Evolutionary conservation across 2,329 filamentous ascomycete genomes (phyloP), one percentile per base, ranked within the genome.

Genomic region (Domatiomyces globalis): DNA sequence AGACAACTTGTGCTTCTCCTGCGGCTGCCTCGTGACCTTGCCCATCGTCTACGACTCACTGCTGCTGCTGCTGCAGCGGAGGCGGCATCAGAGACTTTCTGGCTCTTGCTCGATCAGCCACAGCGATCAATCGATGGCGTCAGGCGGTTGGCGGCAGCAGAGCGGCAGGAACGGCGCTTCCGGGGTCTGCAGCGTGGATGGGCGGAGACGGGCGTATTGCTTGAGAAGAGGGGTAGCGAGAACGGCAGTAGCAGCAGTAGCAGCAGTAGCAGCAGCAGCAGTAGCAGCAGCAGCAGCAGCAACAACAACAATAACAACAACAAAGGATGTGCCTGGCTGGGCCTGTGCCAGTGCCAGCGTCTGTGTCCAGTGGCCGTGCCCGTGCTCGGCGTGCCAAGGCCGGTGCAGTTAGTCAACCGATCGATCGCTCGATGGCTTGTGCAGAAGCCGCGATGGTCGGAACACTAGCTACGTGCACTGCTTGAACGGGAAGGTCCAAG

Each of bases 1-100:
- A 58, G 71, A 73, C 62, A 70, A 70, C 63, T 73, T 72, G 63
- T 74, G 72, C 61, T 74, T 74, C 55, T 70, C 68, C 61, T 70
- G 69, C 52, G 72, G 69, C 66, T 68, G 69, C 69, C 73, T 74
- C 67, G 73, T 73, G 63, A 74, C 73, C 72, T 69, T 73, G 69
- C 71, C 71, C 70, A 73, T 73, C 59, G 56, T 60, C 58, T 50
- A 56, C 56, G 54, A 47, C 39, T 50, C 49, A 54, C 56, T 43
- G 45, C 33, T 15, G 20, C 33, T 15, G 20, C 20, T 29, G 50
- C 27, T 39, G 54, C 54, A 56, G 53, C 54, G 53, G 53, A 55
- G 51, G 56, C 54, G 50, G 51, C 56, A 57, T 57, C 48, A 53
- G 55, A 52, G 29, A 15, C 12, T 15, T 39, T 15, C 33, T 15